Base-by-base conservation (phyloP, 2,329 filamentous ascomycete species). In the Hypoxylon sp. region DNA sequence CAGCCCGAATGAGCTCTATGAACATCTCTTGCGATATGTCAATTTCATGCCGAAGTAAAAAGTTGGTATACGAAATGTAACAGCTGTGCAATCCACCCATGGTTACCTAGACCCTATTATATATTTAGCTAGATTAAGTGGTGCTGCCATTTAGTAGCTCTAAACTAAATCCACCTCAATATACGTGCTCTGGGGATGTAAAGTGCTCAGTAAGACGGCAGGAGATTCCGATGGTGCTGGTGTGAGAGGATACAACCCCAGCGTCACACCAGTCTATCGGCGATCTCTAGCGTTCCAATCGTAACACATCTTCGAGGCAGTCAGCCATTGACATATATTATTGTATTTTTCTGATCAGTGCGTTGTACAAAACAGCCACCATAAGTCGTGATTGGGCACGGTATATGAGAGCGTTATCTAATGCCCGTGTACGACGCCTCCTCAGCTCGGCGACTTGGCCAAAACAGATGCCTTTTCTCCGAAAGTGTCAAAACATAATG, bases 1-100 rank as follows among this genome's bases (percentile, higher is more conserved):
- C 59, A 35, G 48, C 33, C 19, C 42, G 42, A 17, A 67, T 24
- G 1, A 42, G n/a, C 6, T 63, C 59, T 24, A 29, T 50, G 33
- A 52, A 31, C 51, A 53, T 46, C 4, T 33, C 42, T 33, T 31
- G 26, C 42, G 29, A 60, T 51, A 17, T 31, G 17, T 14, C 29
- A 50, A 31, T 48, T 42, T 39, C 13, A 22, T 50, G 8, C 22
- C 24, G 11, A 14, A 10, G 29, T 31, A 31, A 37, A 11, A 17
- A 26, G 4, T 50, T 14, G 31, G 22, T 42, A 29, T 33, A 11
- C 13, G 39, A 19, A 48, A 44, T 44, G 24, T 17, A 31, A 22
- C 35, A 11, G 19, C 39, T 44, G 5, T 19, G 17, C 3, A 44
- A 11, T 17, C 39, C 39, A 44, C 39, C 10, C 13, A 44, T 22